A percentile compares a stretch with the other conserved stretches of the same genome.
These are phyloP conservation scores for Didymellaceae sp. DNA, from an alignment of 2,329 filamentous ascomycete genomes.

Conservation along the genomic window DNA sequence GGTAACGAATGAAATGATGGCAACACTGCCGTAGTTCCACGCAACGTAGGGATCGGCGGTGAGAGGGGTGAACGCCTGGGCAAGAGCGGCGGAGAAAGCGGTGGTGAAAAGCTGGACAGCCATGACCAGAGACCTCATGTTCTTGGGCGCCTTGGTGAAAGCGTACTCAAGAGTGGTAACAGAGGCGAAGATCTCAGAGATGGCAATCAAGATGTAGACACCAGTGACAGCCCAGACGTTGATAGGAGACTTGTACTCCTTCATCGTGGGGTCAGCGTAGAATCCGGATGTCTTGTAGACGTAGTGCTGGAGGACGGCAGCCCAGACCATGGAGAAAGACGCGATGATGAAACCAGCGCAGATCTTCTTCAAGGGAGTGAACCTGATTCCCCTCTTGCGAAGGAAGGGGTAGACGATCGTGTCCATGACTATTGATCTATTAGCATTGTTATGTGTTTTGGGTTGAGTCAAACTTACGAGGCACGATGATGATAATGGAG, in stretches of 20 bases:
- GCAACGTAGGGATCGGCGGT: constrained; percentile 37
- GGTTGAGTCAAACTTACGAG: constrained; percentile 49
- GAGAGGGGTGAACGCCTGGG: constrained; percentile 39
- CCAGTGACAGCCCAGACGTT: constrained; percentile 63
- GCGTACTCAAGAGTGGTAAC: constrained; percentile 76
- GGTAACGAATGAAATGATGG: constrained; percentile 44
- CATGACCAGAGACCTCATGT: constrained; percentile 60
- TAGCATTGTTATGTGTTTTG: constrained; percentile 68
- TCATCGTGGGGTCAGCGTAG: constrained; percentile 46
- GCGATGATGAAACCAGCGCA: constrained; percentile 72
- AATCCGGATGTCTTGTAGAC: constrained; percentile 64
- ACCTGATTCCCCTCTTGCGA: constrained; percentile 67
- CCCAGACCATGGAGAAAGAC: constrained; percentile 65
- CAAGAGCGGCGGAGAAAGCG: constrained; percentile 42
- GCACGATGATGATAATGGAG: constrained; percentile 76
- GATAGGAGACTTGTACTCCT: constrained; percentile 52
- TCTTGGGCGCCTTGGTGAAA: constrained; percentile 73
- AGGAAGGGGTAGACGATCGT: constrained; percentile 71
- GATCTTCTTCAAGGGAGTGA: constrained; percentile 80
- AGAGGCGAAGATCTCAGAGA: constrained; percentile 68
- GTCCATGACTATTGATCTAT: constrained; percentile 60
- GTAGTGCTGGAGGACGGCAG: constrained; percentile 63
- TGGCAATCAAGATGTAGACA: constrained; percentile 61
- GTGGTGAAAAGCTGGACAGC: constrained; percentile 47
- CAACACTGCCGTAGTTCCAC: constrained; percentile 47